A percentile compares a stretch with the other conserved stretches of the same genome.
These are phyloP conservation scores for Debaryomyces coudertii DNA, from an alignment of 1,139 yeast genomes.

Conservation along the genomic window DNA sequence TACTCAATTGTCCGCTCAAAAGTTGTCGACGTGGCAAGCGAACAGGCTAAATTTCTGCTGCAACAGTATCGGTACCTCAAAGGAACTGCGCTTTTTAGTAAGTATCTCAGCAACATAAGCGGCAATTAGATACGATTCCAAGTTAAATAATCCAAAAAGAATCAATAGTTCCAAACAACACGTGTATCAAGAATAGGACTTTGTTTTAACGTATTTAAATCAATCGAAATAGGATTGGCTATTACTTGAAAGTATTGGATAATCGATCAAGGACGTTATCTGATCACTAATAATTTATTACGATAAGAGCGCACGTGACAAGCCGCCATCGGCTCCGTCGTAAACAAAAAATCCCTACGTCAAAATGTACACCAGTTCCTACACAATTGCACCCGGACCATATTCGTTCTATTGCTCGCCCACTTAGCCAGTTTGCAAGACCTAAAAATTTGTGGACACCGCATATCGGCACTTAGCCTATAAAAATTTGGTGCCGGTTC, in stretches of 20 bases:
- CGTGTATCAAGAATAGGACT: background rate
- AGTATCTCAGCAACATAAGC: constrained; percentile 9
- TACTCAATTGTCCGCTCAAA: constrained; percentile 27
- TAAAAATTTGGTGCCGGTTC: no score
- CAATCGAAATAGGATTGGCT: constrained; percentile 1
- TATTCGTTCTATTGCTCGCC: no score
- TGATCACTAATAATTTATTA: constrained; percentile 6
- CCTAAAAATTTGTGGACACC: no score
- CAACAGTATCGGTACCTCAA: background rate
- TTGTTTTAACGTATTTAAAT: background rate
- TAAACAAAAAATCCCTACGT: background rate
- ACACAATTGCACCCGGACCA: background rate
- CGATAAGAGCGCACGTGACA: constrained; percentile 2
- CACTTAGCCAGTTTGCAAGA: background rate
- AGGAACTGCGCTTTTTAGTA: background rate
- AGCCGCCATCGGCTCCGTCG: background rate
- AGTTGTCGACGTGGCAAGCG: constrained; percentile 17
- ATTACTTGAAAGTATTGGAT: background rate
- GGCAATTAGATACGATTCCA: background rate
- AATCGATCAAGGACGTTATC: constrained; percentile 7
- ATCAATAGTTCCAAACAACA: background rate
- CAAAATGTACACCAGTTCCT: background rate
- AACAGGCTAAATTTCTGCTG: background rate
- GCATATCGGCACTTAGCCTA: no score
- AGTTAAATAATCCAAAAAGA: background rate